Evolutionary conservation across 345 rosid species (phyloP).

Genomic region (Acer saccharum): DNA sequence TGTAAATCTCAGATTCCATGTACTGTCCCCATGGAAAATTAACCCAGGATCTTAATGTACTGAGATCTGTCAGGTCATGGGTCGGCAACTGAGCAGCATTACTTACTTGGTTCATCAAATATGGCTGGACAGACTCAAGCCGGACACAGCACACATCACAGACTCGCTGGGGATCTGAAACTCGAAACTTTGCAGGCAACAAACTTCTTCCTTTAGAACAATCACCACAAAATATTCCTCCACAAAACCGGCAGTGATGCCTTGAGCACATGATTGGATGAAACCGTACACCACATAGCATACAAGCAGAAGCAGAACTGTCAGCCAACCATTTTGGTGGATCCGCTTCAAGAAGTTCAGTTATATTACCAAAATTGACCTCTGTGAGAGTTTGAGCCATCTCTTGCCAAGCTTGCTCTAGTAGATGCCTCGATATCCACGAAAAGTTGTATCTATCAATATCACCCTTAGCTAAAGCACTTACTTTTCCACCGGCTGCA

Average conservation of each 20-base stretch:
- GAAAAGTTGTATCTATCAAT: slow-evolving; percentile 49
- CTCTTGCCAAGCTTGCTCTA: slow-evolving; percentile 97
- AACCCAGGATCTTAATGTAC: slow-evolving; percentile 96
- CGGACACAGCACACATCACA: slow-evolving; percentile 92
- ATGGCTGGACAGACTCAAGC: slow-evolving; percentile 83
- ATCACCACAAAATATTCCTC: slow-evolving; percentile 82
- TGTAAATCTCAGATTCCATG: slow-evolving; percentile 91
- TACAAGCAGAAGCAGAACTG: slow-evolving; percentile 87
- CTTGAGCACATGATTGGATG: slow-evolving; percentile 95
- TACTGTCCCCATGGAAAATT: slow-evolving; percentile 97
- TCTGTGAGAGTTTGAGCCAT: slow-evolving; percentile 90
- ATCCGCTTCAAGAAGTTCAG: slow-evolving; percentile 79
- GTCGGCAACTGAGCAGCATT: slow-evolving; percentile 88
- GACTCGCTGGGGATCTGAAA: slow-evolving; percentile 76
- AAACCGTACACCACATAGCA: slow-evolving; percentile 81
- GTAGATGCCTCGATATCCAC: slow-evolving; percentile 63
- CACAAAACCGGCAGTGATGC: slow-evolving; percentile 97
- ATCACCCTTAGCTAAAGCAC: slow-evolving; percentile 68
- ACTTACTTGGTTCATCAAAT: slow-evolving; percentile 92
- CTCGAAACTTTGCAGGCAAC: slow-evolving; percentile 70
- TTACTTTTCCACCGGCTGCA: slow-evolving; percentile 85
- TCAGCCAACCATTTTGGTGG: slow-evolving; percentile 93
- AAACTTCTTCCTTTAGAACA: slow-evolving; percentile 95
- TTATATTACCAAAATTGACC: slow-evolving; percentile 61
- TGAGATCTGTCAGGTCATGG: slow-evolving; percentile 86